These are phyloP conservation scores for Echria macrotheca DNA, from an alignment of 495 filamentous ascomycete species.

Conservation along the genomic window DNA sequence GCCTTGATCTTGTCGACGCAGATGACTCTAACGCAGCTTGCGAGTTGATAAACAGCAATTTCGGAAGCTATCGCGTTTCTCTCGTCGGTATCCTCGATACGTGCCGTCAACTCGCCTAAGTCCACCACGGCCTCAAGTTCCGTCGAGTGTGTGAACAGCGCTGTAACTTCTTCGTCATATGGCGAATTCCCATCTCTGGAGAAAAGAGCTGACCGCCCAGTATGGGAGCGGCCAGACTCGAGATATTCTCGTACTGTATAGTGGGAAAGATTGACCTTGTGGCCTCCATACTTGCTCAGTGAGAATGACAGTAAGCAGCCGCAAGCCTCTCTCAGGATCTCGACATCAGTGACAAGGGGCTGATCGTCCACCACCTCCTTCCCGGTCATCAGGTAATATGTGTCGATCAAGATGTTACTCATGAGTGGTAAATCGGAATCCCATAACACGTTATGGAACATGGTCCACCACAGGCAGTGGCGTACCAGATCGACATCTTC, in stretches of 20 bases:
- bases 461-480: background rate
- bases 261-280: conserved; percentile 7
- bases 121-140: too few species aligned
- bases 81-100: too few species aligned
- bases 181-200: too few species aligned
- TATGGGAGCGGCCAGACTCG: background rate
- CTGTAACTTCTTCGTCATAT: too few species aligned
- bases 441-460: background rate
- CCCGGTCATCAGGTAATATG: background rate
- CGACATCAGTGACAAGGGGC: background rate
- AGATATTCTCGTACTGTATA: conserved; percentile 18
- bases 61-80: too few species aligned
- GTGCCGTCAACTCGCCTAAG: too few species aligned
- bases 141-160: too few species aligned
- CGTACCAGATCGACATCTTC: conserved; percentile 20
- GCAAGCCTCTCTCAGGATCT: background rate
- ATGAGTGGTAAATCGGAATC: background rate
- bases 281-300: background rate
- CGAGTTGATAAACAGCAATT: too few species aligned
- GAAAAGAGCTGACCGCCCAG: background rate
- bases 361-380: background rate
- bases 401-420: background rate
- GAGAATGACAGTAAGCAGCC: background rate
- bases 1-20: too few species aligned
- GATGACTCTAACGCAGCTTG: too few species aligned